Conservation (phyloP, 306 rosid species). For the Carpinus fangiana region DNA sequence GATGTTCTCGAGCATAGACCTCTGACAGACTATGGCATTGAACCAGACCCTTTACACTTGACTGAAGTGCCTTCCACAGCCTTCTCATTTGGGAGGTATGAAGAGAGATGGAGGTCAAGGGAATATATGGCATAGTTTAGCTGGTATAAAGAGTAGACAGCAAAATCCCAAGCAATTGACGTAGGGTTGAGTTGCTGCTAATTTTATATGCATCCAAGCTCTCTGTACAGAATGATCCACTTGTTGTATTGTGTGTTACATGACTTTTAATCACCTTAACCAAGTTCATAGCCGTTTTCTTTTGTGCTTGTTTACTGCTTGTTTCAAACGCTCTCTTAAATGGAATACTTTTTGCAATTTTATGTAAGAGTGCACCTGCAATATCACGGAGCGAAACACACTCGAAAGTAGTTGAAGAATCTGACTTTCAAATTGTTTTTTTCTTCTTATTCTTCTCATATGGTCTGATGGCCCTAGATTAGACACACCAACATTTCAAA, state of each 20-base stretch:
- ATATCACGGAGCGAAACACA: too few relatives aligned
- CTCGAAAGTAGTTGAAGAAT: too few relatives aligned
- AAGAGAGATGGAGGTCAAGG: slow-evolving; percentile 74
- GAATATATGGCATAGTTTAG: slow-evolving; percentile 48
- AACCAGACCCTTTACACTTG: slow-evolving; percentile 75
- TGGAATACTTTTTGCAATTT: too few relatives aligned
- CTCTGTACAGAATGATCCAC: slow-evolving; percentile 43
- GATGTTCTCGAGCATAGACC: slow-evolving; percentile 84
- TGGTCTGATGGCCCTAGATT: too few relatives aligned
- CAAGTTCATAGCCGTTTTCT: too few relatives aligned
- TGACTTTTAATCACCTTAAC: too few relatives aligned
- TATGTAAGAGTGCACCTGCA: too few relatives aligned
- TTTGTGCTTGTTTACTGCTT: too few relatives aligned
- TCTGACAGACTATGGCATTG: slow-evolving; percentile 92
- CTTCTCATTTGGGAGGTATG: slow-evolving; percentile 63
- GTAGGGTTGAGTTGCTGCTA: not conserved
- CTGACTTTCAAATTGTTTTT: too few relatives aligned
- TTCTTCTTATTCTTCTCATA: too few relatives aligned
- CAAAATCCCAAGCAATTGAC: not conserved
- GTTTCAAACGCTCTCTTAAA: too few relatives aligned
- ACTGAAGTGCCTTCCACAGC: slow-evolving; percentile 59
- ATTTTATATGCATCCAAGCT: not conserved
- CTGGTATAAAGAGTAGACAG: not conserved
- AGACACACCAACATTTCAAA: too few relatives aligned
- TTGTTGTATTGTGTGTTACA: not conserved